phyloP scores from a whole-genome alignment of 306 rosid genomes.

The Oemleria cerasiformis region DNA sequence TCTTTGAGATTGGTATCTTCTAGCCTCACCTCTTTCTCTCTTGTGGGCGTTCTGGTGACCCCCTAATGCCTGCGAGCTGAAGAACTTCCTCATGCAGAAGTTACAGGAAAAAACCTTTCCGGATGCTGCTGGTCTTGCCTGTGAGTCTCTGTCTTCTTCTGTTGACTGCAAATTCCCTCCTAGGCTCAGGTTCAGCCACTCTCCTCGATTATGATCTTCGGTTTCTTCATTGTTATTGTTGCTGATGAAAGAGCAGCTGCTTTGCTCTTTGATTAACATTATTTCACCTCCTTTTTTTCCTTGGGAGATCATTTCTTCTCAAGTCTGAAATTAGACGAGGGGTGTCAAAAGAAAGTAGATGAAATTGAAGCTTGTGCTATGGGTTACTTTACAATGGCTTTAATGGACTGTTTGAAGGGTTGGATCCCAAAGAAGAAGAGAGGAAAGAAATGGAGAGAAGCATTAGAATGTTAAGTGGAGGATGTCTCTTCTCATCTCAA shows the following conservation, averaged over 20 bases:
- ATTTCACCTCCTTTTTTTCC: constrained; percentile 2
- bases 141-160: constrained; percentile 43
- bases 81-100: constrained; percentile 93
- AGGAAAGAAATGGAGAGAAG: constrained; percentile 12
- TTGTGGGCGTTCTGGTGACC: constrained; percentile 98
- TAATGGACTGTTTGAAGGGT: not conserved
- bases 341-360: not conserved
- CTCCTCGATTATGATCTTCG: constrained; percentile 38
- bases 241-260: constrained; percentile 19
- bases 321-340: not conserved
- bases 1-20: constrained; percentile 79
- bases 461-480: constrained; percentile 16
- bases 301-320: constrained; percentile 11
- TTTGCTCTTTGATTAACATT: constrained; percentile 26
- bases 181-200: constrained; percentile 83
- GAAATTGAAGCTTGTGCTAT: not conserved
- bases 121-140: constrained; percentile 38
- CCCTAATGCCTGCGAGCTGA: constrained; percentile 90
- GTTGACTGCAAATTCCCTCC: constrained; percentile 49
- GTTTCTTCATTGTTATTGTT: constrained; percentile 31
- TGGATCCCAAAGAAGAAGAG: not conserved
- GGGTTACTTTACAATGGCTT: not conserved
- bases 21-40: constrained; percentile 90
- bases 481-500: not conserved
- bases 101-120: constrained; percentile 81